Base-by-base conservation (phyloP, 1,284 basidiomycete species). In the Trichosporon sp. region DNA sequence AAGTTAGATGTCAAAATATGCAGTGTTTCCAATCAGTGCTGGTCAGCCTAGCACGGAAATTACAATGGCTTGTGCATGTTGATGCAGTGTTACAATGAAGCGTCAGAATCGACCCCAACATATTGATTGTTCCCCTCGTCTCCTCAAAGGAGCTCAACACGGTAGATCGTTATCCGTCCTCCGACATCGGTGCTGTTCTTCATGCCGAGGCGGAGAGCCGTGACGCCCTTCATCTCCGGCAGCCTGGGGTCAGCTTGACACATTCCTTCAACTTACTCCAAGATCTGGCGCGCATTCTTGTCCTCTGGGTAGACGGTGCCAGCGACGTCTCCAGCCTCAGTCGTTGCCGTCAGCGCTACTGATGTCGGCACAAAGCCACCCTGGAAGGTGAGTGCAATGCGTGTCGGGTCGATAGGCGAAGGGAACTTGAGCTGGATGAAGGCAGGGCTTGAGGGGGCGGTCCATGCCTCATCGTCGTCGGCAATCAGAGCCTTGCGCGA, bases 101-200 rank as follows among this genome's bases (percentile, higher is more conserved):
- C 31, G 16, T 14, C 14, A 4, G 31, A 11, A 16, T 61, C 56
- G 56, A 14, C 26, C 31, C 1, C 54, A 0, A 8, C 19, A 26
- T 10, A 31, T 19, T 19, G 8, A 14, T 14, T 43, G 10, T 43
- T 14, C 37, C 16, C 59, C 31, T n/a, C 16, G 12, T 63, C 38
- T 12, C 8, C 38, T 40, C 38, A 63, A 37, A 75, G 69, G 38
- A 80, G 31, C 75, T 84, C 83, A 14, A 85, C 63, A 32, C 77
- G 76, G 71, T 85, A 85, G 7, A 85, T 40, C n/a, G 81, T 83
- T 12, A 84, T 77, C 40, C 84, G 73, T 0, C 83, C 84, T 73
- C 82, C 81, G 38, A 82, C 79, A 75, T 85, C 84, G 40, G 80
- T 78, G 35, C 77, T 81, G 68, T 78, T 77, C 68, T 83, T 81